Conservation (phyloP, 2,329 filamentous ascomycete species). For the Colletotrichum eremochloae region DNA sequence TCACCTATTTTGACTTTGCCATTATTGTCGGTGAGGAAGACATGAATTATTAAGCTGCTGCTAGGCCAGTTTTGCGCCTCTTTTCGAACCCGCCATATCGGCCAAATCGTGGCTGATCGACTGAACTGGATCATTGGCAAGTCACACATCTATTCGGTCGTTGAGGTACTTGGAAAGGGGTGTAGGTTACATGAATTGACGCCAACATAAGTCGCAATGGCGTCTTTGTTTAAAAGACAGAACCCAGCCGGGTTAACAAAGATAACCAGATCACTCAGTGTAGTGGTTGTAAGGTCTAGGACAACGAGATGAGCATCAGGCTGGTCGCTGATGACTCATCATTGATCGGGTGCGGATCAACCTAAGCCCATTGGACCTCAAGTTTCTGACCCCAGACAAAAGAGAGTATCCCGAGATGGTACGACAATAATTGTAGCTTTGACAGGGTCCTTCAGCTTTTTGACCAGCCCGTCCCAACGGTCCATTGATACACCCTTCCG, state of each 20-base stretch:
- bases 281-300: neutral
- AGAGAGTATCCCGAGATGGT: conserved; percentile 21
- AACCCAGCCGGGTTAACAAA: neutral
- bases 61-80: neutral
- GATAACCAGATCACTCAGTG: too few relatives aligned
- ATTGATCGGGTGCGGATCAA: conserved; percentile 2
- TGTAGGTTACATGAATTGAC: neutral
- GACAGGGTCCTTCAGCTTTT: conserved; percentile 22
- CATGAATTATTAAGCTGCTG: conserved; percentile 3
- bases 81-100: too few relatives aligned
- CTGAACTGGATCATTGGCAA: neutral
- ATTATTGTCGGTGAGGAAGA: neutral
- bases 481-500: conserved; percentile 5
- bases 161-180: neutral
- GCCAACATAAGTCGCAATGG: too few relatives aligned
- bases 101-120: neutral
- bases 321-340: neutral
- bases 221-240: too few relatives aligned
- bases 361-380: neutral
- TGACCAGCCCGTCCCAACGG: conserved; percentile 3
- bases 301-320: neutral
- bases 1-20: neutral
- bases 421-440: conserved; percentile 28
- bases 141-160: too few relatives aligned
- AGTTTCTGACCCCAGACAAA: conserved; percentile 2